These are phyloP conservation scores for Flaveria ramosissima DNA, from an alignment of 129 eudicot genomes.

Conservation along the genomic window DNA sequence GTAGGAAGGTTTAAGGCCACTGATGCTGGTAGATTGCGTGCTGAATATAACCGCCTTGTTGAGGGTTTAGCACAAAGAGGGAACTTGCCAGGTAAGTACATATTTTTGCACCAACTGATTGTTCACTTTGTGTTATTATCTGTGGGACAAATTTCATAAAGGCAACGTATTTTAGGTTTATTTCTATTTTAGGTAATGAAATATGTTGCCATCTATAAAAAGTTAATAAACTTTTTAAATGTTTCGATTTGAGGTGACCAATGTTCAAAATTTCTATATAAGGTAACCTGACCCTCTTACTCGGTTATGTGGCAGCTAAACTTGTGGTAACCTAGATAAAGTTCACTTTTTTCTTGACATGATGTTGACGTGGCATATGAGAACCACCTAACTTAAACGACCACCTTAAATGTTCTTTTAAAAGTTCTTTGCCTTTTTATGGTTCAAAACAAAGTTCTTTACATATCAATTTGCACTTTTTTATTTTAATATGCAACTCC, in stretches of 20 bases:
- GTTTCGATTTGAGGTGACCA: neutral
- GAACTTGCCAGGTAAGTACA: constrained; percentile 65
- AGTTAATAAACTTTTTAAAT: neutral
- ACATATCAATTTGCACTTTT: neutral
- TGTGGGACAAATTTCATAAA: neutral
- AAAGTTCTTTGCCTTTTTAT: neutral
- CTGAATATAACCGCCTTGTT: constrained; percentile 93
- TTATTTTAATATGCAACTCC: neutral
- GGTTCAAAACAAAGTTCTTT: neutral
- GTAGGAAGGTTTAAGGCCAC: constrained; percentile 99
- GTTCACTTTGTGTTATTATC: neutral
- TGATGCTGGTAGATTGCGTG: constrained; percentile 89
- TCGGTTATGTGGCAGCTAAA: neutral
- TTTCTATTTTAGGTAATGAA: neutral
- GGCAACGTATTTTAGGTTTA: neutral
- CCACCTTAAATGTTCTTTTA: neutral
- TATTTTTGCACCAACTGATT: neutral
- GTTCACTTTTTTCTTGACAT: neutral
- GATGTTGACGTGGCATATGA: constrained; percentile 6
- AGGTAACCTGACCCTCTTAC: neutral
- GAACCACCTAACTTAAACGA: neutral
- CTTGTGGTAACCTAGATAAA: neutral
- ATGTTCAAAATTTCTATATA: neutral
- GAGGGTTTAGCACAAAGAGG: constrained; percentile 95
- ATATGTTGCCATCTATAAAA: neutral